Conservation (phyloP, 1,284 basidiomycete genomes). For the Marasmius tenuissimus region DNA sequence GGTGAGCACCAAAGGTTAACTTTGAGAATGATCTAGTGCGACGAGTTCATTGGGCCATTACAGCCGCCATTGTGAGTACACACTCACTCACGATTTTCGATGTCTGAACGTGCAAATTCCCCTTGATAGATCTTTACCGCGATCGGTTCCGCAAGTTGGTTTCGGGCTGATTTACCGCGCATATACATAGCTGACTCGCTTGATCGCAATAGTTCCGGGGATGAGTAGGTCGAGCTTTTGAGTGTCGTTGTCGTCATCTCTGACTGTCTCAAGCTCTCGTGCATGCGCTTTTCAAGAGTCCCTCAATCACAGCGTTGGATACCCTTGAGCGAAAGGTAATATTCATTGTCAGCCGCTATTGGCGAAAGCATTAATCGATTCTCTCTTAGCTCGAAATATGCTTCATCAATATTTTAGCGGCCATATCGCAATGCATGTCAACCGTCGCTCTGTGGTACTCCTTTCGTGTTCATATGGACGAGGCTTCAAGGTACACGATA, state of each 20-base stretch:
- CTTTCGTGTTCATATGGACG: neutral
- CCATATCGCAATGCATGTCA: slow-evolving; percentile 2
- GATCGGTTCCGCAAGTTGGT: neutral
- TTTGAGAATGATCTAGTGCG: neutral
- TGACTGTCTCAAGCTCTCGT: neutral
- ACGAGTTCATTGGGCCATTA: neutral
- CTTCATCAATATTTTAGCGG: neutral
- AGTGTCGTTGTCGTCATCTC: neutral
- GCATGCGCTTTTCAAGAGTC: neutral
- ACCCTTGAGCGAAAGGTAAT: neutral
- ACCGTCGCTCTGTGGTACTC: neutral
- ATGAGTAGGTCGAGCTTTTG: neutral
- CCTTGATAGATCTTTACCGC: neutral
- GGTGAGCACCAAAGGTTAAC: neutral
- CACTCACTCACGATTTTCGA: neutral
- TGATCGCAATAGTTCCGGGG: neutral
- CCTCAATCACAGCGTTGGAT: neutral
- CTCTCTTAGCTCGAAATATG: neutral
- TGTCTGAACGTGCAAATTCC: neutral
- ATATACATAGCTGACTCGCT: neutral
- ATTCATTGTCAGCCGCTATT: neutral
- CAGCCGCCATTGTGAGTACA: neutral
- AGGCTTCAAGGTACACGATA: neutral
- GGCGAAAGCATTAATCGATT: neutral
- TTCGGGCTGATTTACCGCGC: neutral